phyloP scores from a whole-genome alignment of 441 rosid genomes.

The Lepidium campestre region DNA sequence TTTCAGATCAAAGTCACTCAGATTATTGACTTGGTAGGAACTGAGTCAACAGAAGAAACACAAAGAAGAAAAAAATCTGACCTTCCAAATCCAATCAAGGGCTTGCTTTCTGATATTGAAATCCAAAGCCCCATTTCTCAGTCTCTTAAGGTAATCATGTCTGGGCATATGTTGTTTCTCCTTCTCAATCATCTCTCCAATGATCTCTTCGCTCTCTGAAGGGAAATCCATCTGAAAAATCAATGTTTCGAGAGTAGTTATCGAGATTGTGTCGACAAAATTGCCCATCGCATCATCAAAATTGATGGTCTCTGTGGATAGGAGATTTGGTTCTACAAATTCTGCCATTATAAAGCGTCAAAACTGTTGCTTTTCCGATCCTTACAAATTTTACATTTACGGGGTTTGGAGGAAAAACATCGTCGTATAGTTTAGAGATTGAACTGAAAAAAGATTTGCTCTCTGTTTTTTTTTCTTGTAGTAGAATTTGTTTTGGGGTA shows the following conservation, averaged over 20 bases:
- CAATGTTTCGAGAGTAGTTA: conserved; percentile 21
- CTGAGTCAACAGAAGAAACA: conserved; percentile 10
- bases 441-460: conserved; percentile 18
- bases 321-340: conserved; percentile 31
- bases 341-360: conserved; percentile 32
- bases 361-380: conserved; percentile 9
- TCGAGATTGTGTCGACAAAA: conserved; percentile 7
- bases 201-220: conserved; percentile 34
- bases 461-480: conserved; percentile 11
- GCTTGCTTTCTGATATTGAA: conserved; percentile 38
- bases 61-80: conserved; percentile 7
- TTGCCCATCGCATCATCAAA: conserved; percentile 29
- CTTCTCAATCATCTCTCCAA: conserved; percentile 43
- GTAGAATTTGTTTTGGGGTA: conserved; percentile 10
- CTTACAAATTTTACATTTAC: conserved; percentile 26
- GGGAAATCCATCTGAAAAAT: conserved; percentile 39
- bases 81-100: conserved; percentile 57
- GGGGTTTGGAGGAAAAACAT: neutral
- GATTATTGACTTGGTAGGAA: conserved; percentile 20
- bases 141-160: conserved; percentile 46
- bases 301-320: conserved; percentile 36
- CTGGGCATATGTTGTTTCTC: conserved; percentile 39
- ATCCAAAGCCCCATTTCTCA: conserved; percentile 40
- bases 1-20: conserved; percentile 14
- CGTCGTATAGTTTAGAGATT: conserved; percentile 3